Evolutionary conservation across 768 basidiomycete species (phyloP), one percentile per base, ranked within the genome.

Genomic region (Mycena metata): DNA sequence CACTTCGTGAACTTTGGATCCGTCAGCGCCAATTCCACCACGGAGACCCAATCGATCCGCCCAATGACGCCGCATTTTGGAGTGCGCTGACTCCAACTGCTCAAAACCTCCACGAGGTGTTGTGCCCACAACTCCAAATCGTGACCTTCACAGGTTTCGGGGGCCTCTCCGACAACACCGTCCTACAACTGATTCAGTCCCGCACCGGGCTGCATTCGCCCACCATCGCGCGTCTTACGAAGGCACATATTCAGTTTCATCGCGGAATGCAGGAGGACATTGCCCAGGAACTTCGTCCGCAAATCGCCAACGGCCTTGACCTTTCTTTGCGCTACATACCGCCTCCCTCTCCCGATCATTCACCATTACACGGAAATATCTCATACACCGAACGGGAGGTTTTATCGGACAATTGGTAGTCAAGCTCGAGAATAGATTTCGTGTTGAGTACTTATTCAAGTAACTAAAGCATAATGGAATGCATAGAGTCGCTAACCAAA

Each of bases 341-440:
- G 23, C 52, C 10, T 9, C n/a, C 8, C 3, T 9, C 52, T 35
- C 36, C 36, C 7, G 36, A 7, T 6, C 36, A 54, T n/a, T 35
- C 45, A 17, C 91, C 24, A 24, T 4, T 13, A 23, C 23, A 26
- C 23, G 49, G 17, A 13, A 50, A 50, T 26, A 6, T 12, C 24
- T 2, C 49, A 26, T 24, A 50, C 15, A 50, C 9, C 2, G 24
- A 16, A 5, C 5, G 23, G 6, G 49, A 26, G 23, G n/a, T n/a
- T n/a, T 24, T 50, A 11, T 50, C 49, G 11, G 24, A 50, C 24
- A 2, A 26, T 16, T 50, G 49, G 49, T n/a, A n/a, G n/a, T n/a
- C n/a, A n/a, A n/a, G n/a, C n/a, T n/a, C n/a, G n/a, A n/a, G n/a
- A n/a, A n/a, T n/a, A n/a, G n/a, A n/a, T n/a, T n/a, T n/a, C n/a